Base-by-base conservation (phyloP, 805 yeast species). In the Yarrowia porcina region DNA sequence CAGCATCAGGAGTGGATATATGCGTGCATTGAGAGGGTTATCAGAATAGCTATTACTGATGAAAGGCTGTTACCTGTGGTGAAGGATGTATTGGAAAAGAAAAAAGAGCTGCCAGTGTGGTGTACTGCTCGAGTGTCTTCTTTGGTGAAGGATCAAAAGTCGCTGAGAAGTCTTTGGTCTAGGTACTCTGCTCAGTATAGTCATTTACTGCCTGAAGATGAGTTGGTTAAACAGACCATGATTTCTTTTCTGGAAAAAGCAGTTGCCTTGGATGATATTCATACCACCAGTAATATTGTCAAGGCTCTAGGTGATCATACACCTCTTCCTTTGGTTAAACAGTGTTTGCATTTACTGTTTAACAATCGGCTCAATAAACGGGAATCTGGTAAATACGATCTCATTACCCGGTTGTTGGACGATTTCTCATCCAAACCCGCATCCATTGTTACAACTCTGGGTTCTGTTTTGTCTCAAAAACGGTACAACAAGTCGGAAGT, bases 331-430 rank as follows among this genome's bases (percentile, higher is more conserved):
- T 25, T 52, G 21, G 44, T 52, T 13, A 35, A 36, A 13, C 59
- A 52, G 44, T 52, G 36, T 21, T 32, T 52, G 33, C 59, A 33
- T 25, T 8, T 52, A 17, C 33, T 52, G 44, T 52, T 52, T 23
- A 35, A 35, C 25, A 25, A 36, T 33, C 30, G 59, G 3, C 12
- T 52, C 8, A 32, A 25, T 11, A 33, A 32, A n/a, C 15, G 18
- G 11, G 33, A 52, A 6, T 35, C 44, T 2, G 28, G 25, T n/a
- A 17, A 36, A n/a, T 52, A 13, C 18, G 59, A 52, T 8, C 23
- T 52, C 17, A 52, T 52, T 12, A 52, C 59, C 3, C 42, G 59
- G 4, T 17, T 52, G 25, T 18, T 52, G 5, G 36, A 52, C 13
- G 42, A 23, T 4, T 52, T 35, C n/a, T n/a, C 33, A 2, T 4